Evolutionary conservation across 306 rosid species (phyloP), one percentile per base, ranked within the genome.

Genomic region (Cucumis melo): DNA sequence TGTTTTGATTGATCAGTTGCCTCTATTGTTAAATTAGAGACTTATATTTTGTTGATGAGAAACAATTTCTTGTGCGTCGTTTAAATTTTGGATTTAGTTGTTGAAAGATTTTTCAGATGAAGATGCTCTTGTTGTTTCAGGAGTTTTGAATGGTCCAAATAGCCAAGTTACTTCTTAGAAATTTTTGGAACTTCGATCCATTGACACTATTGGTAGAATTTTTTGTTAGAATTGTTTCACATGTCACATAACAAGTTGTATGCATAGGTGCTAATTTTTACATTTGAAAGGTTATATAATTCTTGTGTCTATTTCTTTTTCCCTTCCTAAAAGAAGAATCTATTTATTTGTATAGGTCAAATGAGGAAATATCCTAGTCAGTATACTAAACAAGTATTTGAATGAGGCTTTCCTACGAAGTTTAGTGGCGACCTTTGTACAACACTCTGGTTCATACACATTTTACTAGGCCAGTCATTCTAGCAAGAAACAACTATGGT

Each of bases 351-450:
- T 82, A 83, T 90, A 94, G 99, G 97, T 94, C 84, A 94, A 96
- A 77, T 94, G 99, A 97, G 99, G 99, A 80, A 94, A 94, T 86
- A 54, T 90, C 36, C 78, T 94, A 75, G 93, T 94, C 83, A 90
- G 88, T 60, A 67, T 94, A 76, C 92, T 94, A 77, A 90, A 92
- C 83, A 92, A 87, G 86, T 91, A 89, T 78, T 83, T 90, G 78
- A 94, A 94, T n/a, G 87, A 90, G 86, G 86, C 79, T 94, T 84
- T 76, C 90, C 34, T 78, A 90, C 83, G 79, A 82, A 80, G 81
- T 94, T 78, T 83, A 85, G 67, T 94, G 99, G 99, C 92, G 92
- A 82, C 90, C 93, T 19, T 78, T 94, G 83, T 94, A 92, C 48
- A 96, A 92, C 75, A 94, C 96, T 11, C 82, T 94, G 82, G 74